Conservation (phyloP, 2,329 filamentous ascomycete genomes). For the Dactylellina sp. region DNA sequence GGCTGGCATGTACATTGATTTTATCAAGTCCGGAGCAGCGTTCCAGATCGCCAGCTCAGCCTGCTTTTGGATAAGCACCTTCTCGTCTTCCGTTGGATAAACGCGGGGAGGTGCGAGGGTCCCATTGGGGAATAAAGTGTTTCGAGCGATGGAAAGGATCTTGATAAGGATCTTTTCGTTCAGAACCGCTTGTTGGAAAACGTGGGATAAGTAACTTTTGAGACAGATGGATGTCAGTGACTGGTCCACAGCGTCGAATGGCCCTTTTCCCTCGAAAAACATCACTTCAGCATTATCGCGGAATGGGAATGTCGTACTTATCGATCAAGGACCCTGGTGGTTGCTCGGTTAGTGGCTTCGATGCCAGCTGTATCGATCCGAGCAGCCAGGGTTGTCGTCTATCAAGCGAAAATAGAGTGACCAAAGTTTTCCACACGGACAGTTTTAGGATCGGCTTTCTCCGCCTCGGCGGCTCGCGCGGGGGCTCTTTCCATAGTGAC, state of each 20-base stretch:
- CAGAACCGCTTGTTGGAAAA: constrained; percentile 64
- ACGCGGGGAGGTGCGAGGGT: constrained; percentile 74
- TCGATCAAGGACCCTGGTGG: constrained; percentile 57
- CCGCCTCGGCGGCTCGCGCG: constrained; percentile 33
- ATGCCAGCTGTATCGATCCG: constrained; percentile 56
- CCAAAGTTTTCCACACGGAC: constrained; percentile 57
- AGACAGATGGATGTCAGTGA: neutral
- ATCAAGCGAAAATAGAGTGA: constrained; percentile 55
- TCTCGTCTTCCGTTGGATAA: constrained; percentile 72
- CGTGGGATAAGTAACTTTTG: constrained; percentile 66
- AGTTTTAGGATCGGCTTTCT: constrained; percentile 58
- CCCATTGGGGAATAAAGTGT: constrained; percentile 87
- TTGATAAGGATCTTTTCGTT: constrained; percentile 65
- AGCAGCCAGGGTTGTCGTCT: constrained; percentile 59
- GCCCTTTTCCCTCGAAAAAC: no score
- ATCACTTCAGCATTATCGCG: neutral
- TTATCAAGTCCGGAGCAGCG: constrained; percentile 64
- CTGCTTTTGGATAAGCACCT: constrained; percentile 73
- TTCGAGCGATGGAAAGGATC: constrained; percentile 76
- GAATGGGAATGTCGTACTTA: constrained; percentile 46
- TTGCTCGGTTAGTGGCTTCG: constrained; percentile 57
- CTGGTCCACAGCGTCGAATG: no score
- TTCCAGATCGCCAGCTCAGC: constrained; percentile 73
- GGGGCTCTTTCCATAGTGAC: constrained; percentile 57
- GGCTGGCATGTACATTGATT: constrained; percentile 62